A percentile compares a stretch with the other conserved stretches of the same genome.
Conservation (phyloP, 2,329 filamentous ascomycete genomes). For the Fusarium abutilonis region DNA sequence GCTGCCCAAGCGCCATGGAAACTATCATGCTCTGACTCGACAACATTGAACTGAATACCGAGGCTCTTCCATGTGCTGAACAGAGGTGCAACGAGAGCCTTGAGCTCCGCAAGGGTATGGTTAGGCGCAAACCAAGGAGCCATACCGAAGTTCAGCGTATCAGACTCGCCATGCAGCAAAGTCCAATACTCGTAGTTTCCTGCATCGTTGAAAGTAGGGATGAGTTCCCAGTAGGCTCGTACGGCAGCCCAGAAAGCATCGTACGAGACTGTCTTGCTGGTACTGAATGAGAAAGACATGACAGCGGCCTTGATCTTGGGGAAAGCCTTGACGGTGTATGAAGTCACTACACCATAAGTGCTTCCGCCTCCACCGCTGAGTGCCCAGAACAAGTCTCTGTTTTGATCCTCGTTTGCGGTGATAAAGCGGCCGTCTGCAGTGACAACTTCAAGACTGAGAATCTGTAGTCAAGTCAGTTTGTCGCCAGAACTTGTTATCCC, state of each 20-base stretch:
- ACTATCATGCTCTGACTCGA: slow-evolving; percentile 33
- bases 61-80: slow-evolving; percentile 26
- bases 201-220: slow-evolving; percentile 33
- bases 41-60: slow-evolving; percentile 18
- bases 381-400: slow-evolving; percentile 50
- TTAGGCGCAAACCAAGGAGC: slow-evolving; percentile 40
- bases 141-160: slow-evolving; percentile 31
- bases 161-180: slow-evolving; percentile 19
- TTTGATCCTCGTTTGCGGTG: slow-evolving; percentile 24
- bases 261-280: slow-evolving; percentile 19
- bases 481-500: background rate
- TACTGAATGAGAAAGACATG: slow-evolving; percentile 39
- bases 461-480: background rate
- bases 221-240: slow-evolving; percentile 21
- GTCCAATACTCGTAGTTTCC: slow-evolving; percentile 42
- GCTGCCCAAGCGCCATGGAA: slow-evolving; percentile 38
- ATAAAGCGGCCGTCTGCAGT: slow-evolving; percentile 35
- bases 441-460: slow-evolving; percentile 35
- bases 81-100: slow-evolving; percentile 20
- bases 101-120: slow-evolving; percentile 29
- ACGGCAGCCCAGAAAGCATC: slow-evolving; percentile 38
- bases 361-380: slow-evolving; percentile 54
- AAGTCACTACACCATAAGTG: slow-evolving; percentile 47
- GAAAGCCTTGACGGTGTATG: slow-evolving; percentile 53
- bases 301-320: slow-evolving; percentile 44